These are phyloP conservation scores for Boletus sp. DNA, from an alignment of 1,284 basidiomycete genomes.

Conservation along the genomic window DNA sequence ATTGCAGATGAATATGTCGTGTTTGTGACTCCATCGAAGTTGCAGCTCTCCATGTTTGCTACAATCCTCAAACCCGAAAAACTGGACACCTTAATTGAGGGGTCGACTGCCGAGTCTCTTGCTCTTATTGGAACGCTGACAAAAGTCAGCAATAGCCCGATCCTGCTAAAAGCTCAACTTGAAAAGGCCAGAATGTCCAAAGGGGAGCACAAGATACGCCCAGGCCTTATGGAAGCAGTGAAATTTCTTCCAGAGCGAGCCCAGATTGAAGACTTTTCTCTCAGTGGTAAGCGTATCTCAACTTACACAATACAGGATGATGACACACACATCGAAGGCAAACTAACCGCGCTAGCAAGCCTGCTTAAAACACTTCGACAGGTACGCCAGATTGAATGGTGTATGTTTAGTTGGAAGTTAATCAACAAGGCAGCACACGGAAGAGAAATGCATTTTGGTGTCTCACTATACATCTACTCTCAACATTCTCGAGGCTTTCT, in stretches of 20 bases:
- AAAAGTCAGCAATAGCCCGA: conserved; percentile 93
- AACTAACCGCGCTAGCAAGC: conserved; percentile 74
- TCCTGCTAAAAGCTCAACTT: conserved; percentile 66
- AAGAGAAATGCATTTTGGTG: conserved; percentile 92
- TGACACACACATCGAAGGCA: conserved; percentile 53
- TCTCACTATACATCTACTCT: conserved; percentile 91
- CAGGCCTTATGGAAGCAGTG: conserved; percentile 62
- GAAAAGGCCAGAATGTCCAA: conserved; percentile 36
- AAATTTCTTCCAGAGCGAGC: conserved; percentile 64
- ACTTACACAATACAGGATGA: not conserved
- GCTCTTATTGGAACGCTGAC: conserved; percentile 78
- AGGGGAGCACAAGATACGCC: conserved; percentile 41
- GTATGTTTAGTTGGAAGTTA: conserved; percentile 1
- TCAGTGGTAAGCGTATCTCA: conserved; percentile 60
- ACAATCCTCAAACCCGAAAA: conserved; percentile 71
- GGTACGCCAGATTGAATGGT: conserved; percentile 37
- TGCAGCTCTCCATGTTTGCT: conserved; percentile 82
- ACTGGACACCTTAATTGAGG: conserved; percentile 62
- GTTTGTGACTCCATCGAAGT: conserved; percentile 78
- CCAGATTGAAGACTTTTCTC: conserved; percentile 65
- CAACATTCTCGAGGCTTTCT: conserved; percentile 87
- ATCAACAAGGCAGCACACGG: conserved; percentile 52
- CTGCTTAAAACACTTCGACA: conserved; percentile 68
- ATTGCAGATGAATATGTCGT: conserved; percentile 87
- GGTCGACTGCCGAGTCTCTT: conserved; percentile 77